These are phyloP conservation scores for Dianthus caryophyllus DNA, from an alignment of 148 eudicot species.

Conservation along the genomic window DNA sequence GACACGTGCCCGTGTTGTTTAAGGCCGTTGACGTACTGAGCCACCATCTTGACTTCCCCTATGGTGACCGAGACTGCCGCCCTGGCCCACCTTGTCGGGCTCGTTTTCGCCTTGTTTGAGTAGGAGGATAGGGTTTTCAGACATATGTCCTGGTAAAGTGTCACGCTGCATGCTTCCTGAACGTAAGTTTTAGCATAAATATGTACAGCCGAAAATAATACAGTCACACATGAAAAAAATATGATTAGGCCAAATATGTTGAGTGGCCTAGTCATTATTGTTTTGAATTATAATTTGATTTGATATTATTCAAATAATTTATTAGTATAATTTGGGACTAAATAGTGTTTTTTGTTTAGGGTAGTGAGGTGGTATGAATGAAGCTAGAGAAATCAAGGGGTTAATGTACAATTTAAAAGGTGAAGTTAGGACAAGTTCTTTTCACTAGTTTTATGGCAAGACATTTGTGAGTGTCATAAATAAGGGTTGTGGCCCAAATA, in stretches of 20 bases:
- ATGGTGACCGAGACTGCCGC: constrained; percentile 68
- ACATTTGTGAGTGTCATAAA: constrained; percentile 44
- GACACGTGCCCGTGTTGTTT: constrained; percentile 15
- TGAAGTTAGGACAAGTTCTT: not conserved
- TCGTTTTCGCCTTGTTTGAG: constrained; percentile 42
- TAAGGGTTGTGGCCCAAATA: constrained; percentile 2
- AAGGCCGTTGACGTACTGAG: constrained; percentile 21
- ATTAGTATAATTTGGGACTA: no score
- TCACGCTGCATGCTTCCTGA: constrained; percentile 60
- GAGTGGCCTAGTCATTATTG: not conserved
- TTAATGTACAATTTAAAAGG: not conserved
- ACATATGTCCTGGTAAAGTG: constrained; percentile 50
- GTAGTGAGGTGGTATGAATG: not conserved
- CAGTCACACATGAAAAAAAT: constrained; percentile 9
- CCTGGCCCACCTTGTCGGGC: constrained; percentile 59
- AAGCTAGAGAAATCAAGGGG: not conserved
- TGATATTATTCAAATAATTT: no score
- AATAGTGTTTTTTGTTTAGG: not conserved
- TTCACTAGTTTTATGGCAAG: constrained; percentile 27
- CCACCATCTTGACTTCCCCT: constrained; percentile 38
- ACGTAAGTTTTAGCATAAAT: constrained; percentile 30
- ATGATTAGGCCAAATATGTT: not conserved
- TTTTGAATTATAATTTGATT: not conserved
- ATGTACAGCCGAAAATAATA: not conserved
- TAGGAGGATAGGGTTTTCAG: constrained; percentile 47